These are phyloP conservation scores for Mortierella sp. DNA, from an alignment of 371 early-diverging fungal species.

Conservation along the genomic window DNA sequence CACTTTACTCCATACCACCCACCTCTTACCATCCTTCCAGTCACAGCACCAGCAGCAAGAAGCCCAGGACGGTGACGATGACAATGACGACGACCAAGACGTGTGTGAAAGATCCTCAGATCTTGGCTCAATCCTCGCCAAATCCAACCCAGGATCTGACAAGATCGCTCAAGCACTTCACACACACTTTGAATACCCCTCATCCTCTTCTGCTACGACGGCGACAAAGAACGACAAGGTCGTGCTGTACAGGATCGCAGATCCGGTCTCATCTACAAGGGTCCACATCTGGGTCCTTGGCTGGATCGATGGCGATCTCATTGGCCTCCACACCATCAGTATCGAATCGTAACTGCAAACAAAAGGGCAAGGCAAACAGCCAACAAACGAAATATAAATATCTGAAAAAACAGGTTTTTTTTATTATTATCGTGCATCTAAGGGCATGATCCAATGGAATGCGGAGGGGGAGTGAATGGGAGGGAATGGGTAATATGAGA, in stretches of 20 bases:
- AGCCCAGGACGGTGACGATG: constrained; percentile 1
- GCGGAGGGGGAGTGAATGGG: constrained; percentile 2
- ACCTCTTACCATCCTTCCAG: constrained; percentile 14
- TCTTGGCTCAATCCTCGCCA: constrained; percentile 16
- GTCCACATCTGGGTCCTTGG: constrained; percentile 51
- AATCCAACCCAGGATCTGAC: constrained; percentile 30
- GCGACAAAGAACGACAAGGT: neutral
- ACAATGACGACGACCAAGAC: neutral
- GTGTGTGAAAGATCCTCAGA: constrained; percentile 20
- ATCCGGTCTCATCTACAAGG: constrained; percentile 30
- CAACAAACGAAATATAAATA: neutral
- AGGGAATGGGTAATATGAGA: neutral
- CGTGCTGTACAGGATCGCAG: constrained; percentile 31
- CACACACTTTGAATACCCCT: constrained; percentile 18
- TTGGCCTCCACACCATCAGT: constrained; percentile 45
- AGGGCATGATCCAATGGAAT: constrained; percentile 10
- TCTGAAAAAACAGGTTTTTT: constrained; percentile 4
- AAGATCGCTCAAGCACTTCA: constrained; percentile 19
- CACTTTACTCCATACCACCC: constrained; percentile 15
- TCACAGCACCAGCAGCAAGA: neutral
- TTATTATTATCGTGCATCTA: constrained; percentile 15
- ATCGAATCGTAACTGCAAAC: constrained; percentile 34
- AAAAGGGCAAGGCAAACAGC: no score
- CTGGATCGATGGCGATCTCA: constrained; percentile 32
- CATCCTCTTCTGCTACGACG: neutral